A percentile compares a stretch with the other conserved stretches of the same genome.
Conservation (phyloP, 2,329 filamentous ascomycete species). For the Akanthomyces uredinophilus region DNA sequence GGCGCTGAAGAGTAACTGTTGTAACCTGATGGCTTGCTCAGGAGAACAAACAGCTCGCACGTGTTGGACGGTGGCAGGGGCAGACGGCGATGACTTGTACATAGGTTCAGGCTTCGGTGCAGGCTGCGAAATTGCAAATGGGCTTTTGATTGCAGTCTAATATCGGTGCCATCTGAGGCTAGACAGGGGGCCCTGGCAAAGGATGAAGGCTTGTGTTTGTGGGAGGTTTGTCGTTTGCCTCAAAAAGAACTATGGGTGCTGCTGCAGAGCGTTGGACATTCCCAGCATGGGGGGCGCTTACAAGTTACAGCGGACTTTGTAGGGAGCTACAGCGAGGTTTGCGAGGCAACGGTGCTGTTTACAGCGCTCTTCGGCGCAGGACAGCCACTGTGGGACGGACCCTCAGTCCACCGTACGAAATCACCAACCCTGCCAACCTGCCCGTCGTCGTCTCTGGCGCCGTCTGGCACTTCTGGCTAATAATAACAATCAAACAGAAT, state of each 20-base stretch:
- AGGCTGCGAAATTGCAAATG: conserved; percentile 8
- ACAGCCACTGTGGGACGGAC: conserved; percentile 1
- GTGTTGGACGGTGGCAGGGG: background rate
- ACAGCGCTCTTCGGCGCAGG: background rate
- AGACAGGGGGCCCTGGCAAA: background rate
- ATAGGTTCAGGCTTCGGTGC: background rate
- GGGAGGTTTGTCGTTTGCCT: no score
- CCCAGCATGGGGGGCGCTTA: background rate
- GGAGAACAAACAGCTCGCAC: background rate
- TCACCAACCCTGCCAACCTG: background rate
- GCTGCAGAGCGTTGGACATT: background rate
- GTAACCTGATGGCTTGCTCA: background rate
- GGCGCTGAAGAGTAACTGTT: background rate
- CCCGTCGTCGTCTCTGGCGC: background rate
- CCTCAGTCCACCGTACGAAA: background rate
- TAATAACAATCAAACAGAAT: background rate
- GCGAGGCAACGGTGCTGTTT: background rate
- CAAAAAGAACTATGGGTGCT: background rate
- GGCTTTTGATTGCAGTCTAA: conserved; percentile 1
- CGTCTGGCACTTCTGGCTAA: background rate
- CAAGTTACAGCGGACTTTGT: background rate
- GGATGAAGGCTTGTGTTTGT: background rate
- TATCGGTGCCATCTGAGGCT: conserved; percentile 5
- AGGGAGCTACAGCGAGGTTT: background rate
- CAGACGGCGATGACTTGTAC: background rate